A percentile compares a stretch with the other conserved stretches of the same genome.
These are phyloP conservation scores for Cyclotella atomus DNA, from an alignment of 108 stramenopile genomes.

Conservation along the genomic window DNA sequence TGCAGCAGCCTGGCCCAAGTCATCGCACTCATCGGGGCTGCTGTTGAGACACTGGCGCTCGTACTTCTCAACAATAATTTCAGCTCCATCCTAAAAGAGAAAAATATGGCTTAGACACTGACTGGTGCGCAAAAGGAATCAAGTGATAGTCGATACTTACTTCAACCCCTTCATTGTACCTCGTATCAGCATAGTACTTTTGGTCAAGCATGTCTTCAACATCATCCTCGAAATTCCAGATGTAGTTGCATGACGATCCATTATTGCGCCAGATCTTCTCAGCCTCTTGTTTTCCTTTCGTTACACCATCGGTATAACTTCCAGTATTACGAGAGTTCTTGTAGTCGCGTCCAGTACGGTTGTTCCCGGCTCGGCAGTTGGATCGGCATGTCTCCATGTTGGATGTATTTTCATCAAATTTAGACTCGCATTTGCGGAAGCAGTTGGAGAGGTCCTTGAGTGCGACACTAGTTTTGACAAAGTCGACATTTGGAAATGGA, in stretches of 20 bases:
- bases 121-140: too few relatives aligned
- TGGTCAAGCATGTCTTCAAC: neutral
- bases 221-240: neutral
- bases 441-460: neutral
- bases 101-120: too few relatives aligned
- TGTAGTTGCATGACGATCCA: neutral
- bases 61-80: neutral
- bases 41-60: neutral
- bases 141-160: too few relatives aligned
- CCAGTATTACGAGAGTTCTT: neutral
- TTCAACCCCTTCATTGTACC: neutral
- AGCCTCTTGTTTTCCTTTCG: neutral
- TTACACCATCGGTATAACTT: neutral
- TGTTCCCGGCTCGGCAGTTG: neutral
- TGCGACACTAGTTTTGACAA: neutral
- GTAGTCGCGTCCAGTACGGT: neutral
- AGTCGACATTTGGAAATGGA: neutral
- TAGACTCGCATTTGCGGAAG: neutral
- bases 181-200: neutral
- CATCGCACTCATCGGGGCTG: conserved; percentile 1
- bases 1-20: neutral
- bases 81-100: too few relatives aligned
- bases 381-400: neutral
- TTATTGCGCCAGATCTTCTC: neutral
- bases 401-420: neutral